Base-by-base conservation (phyloP, 2,329 filamentous ascomycete species). In the Westerdykella aurantiaca region DNA sequence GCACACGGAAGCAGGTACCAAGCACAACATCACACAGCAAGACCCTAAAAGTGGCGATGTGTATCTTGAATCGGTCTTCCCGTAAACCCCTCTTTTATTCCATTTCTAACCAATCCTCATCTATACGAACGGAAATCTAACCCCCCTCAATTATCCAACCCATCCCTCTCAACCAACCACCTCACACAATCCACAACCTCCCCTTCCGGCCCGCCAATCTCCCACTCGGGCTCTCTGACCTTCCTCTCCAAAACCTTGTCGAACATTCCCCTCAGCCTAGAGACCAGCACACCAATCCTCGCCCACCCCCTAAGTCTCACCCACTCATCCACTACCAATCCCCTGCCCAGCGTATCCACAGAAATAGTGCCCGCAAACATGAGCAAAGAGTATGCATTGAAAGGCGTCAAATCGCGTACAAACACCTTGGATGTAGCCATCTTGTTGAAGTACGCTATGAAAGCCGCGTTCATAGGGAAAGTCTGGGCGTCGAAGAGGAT, bases 401-500 rank as follows among this genome's bases (percentile, higher is more conserved):
- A 91, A 1, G 93, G 93, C 12, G 91, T 97, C 38, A 96, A 69
- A 59, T 97, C 91, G 17, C 91, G 76, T 18, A 97, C 81, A 62
- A 95, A 97, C 2, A 95, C 81, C 72, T 97, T 97, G 62, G 80
- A 86, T 1, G 90, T 97, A 3, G 86, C 82, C 71, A 97, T 93
- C 68, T 95, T 89, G 41, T 79, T 86, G 67, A 96, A 96, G 67
- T 95, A 97, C 42, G 83, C 85, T 65, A 98, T 73, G 66, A 91
- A 97, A 1, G 81, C 77, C 5, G 85, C 84, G 41, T 82, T 81
- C 78, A 82, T 2, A 0, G 86, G 79, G 61, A 94, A 95, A 0
- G 76, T 79, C 61, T 95, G 87, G 10, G 81, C 83, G 41, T 83
- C 85, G 64, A 97, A 97, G 9, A 97, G 75, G 0, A 85, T 89